These are phyloP conservation scores for Suhomyces panamericanus DNA, from an alignment of 1,139 yeast species.

Conservation along the genomic window DNA sequence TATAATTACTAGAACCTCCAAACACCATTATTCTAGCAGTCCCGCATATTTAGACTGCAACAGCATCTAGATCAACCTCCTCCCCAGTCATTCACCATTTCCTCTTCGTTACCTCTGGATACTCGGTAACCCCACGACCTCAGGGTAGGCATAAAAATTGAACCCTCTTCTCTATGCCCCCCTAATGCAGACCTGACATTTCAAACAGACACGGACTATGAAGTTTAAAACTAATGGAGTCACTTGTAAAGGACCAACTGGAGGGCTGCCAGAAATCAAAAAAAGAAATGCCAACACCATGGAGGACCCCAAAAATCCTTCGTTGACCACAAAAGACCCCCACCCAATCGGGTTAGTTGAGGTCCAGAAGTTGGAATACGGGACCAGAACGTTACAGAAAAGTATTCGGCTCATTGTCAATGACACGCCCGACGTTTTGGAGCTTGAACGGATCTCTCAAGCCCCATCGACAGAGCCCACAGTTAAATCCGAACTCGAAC, in stretches of 20 bases:
- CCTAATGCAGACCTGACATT: conserved; percentile 2
- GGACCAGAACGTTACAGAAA: conserved; percentile 48
- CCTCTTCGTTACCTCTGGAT: too few relatives aligned
- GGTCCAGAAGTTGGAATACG: conserved; percentile 42
- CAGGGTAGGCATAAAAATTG: not conserved
- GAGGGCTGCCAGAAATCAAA: not conserved
- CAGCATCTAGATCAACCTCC: too few relatives aligned
- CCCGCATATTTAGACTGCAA: too few relatives aligned
- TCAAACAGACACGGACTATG: conserved; percentile 5
- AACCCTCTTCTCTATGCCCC: not conserved
- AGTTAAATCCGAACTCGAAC: conserved; percentile 49
- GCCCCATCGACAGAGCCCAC: conserved; percentile 32
- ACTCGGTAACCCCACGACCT: not conserved
- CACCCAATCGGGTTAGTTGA: conserved; percentile 35
- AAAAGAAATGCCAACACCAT: conserved; percentile 3
- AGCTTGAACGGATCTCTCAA: conserved; percentile 35
- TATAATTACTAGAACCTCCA: too few relatives aligned
- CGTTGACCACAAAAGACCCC: not conserved
- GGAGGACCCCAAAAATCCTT: not conserved
- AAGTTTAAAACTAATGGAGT: conserved; percentile 11
- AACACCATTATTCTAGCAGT: too few relatives aligned
- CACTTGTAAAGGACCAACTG: conserved; percentile 4
- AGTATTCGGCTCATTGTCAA: conserved; percentile 51
- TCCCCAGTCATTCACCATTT: too few relatives aligned
- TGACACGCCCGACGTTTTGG: conserved; percentile 52